These are phyloP conservation scores for Xylaria bambusicola DNA, from an alignment of 495 filamentous ascomycete genomes.

Conservation along the genomic window DNA sequence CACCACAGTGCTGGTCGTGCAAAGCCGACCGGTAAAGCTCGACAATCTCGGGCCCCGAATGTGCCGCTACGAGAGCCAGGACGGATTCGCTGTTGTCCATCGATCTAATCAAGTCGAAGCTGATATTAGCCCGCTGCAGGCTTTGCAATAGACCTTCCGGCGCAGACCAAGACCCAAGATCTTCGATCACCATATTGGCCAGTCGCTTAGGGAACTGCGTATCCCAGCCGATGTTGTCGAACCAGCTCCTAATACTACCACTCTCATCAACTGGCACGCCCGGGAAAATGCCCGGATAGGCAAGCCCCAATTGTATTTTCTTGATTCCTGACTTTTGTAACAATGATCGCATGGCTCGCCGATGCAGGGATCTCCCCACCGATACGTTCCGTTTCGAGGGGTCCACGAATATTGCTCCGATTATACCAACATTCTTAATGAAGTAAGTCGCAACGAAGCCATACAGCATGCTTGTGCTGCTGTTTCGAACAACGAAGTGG, in stretches of 20 bases:
- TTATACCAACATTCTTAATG: slow-evolving; percentile 71
- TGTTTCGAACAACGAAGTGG: slow-evolving; percentile 90
- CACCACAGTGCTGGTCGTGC: slow-evolving; percentile 71
- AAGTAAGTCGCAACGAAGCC: slow-evolving; percentile 89
- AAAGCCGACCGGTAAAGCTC: slow-evolving; percentile 82
- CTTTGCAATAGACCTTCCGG: slow-evolving; percentile 72
- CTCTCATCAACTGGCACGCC: slow-evolving; percentile 67
- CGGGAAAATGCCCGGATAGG: slow-evolving; percentile 75
- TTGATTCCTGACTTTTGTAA: slow-evolving; percentile 66
- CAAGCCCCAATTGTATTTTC: slow-evolving; percentile 75
- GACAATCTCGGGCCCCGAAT: slow-evolving; percentile 76
- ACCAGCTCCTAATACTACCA: slow-evolving; percentile 58
- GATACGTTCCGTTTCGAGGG: slow-evolving; percentile 79
- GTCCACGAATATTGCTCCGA: slow-evolving; percentile 82
- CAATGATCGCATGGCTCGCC: slow-evolving; percentile 70
- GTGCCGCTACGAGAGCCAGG: slow-evolving; percentile 71
- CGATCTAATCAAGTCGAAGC: slow-evolving; percentile 81
- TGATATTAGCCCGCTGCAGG: slow-evolving; percentile 65
- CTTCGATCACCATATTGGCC: slow-evolving; percentile 62
- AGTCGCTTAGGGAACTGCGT: slow-evolving; percentile 53
- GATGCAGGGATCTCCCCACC: slow-evolving; percentile 82
- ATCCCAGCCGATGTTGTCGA: slow-evolving; percentile 50
- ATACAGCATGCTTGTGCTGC: slow-evolving; percentile 81
- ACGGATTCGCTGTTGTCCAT: slow-evolving; percentile 73
- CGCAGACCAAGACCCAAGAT: slow-evolving; percentile 70